Evolutionary conservation across 2,329 filamentous ascomycete species (phyloP), one percentile per base, ranked within the genome.

Genomic region (Acephala macrosclerotiorum): DNA sequence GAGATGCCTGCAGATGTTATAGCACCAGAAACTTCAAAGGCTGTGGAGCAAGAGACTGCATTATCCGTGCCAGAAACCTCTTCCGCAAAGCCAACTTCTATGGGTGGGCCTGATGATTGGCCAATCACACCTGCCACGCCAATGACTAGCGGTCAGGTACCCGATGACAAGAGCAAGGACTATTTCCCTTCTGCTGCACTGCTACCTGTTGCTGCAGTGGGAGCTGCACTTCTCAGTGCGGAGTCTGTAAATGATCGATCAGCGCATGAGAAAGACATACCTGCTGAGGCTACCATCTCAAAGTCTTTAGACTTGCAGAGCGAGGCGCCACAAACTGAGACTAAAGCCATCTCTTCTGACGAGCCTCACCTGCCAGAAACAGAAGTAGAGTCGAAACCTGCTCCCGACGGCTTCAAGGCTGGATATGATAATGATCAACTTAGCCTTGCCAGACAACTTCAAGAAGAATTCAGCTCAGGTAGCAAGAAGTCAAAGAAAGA

Each of bases 401-500:
- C 35, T n/a, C 65, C 66, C 36, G 71, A 74, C 63, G 70, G 69
- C 26, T 61, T 73, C 35, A 22, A 62, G 33, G 66, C 72, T 38
- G 71, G 70, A 11, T 74, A 72, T 60, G 63, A 68, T 11, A 65
- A 73, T 60, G 68, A 73, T 47, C 74, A 75, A 62, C 65, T 74
- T 35, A 71, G 65, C 61, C 68, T 75, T 36, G 73, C 72, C 7
- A 71, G 67, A 57, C 71, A 71, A 62, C 61, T 74, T 33, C 71
- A 72, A 57, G 70, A 76, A 49, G 73, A 74, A 55, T 74, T 71
- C 16, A 53, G 56, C 36, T 53, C 66, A 14, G 68, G 69, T 7
- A 70, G 61, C 36, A 74, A 72, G 60, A 71, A 71, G 38, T 72
- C 69, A 6, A 75, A 75, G 64, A 71, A 74, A 49, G 72, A 73